Evolutionary conservation across 805 yeast species (phyloP).

Genomic region (Myxozyma nipponensis): DNA sequence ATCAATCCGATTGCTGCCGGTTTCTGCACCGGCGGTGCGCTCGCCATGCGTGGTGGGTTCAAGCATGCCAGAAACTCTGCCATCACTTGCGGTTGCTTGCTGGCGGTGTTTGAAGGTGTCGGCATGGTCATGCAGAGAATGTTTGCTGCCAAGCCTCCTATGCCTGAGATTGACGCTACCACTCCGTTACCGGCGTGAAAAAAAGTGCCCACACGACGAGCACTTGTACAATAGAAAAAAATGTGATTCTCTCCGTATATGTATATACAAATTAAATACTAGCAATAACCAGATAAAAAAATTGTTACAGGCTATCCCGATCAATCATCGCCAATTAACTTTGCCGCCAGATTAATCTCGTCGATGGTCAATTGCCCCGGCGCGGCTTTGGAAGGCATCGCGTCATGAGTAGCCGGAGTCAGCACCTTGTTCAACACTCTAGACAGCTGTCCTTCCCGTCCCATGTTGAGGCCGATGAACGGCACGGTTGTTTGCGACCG

Average conservation of each 20-base stretch:
- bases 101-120: slow-evolving; percentile 97
- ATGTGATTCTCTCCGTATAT: too few relatives aligned
- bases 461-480: slow-evolving; percentile 80
- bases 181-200: slow-evolving; percentile 1
- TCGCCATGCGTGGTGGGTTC: slow-evolving; percentile 99
- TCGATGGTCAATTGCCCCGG: slow-evolving; percentile 71
- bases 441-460: slow-evolving; percentile 69
- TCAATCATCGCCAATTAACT: slow-evolving; percentile 17
- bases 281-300: too few relatives aligned
- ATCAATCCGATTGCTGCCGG: slow-evolving; percentile 98
- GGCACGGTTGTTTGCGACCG: slow-evolving; percentile 44
- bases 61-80: slow-evolving; percentile 94
- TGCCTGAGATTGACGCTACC: slow-evolving; percentile 1
- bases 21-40: slow-evolving; percentile 94
- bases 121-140: slow-evolving; percentile 93
- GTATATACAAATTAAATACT: not conserved
- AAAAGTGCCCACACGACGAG: not conserved
- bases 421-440: slow-evolving; percentile 68
- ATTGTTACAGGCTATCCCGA: not conserved
- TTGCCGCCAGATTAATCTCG: slow-evolving; percentile 44
- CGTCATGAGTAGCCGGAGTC: slow-evolving; percentile 78
- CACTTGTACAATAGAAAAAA: not conserved
- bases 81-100: slow-evolving; percentile 92
- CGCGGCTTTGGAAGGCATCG: slow-evolving; percentile 67
- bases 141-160: slow-evolving; percentile 48